Percentiles rank a stretch among this genome's conserved stretches.
These are phyloP conservation scores for Fusarium succisae DNA, from an alignment of 2,329 filamentous ascomycete species.

Conservation along the genomic window DNA sequence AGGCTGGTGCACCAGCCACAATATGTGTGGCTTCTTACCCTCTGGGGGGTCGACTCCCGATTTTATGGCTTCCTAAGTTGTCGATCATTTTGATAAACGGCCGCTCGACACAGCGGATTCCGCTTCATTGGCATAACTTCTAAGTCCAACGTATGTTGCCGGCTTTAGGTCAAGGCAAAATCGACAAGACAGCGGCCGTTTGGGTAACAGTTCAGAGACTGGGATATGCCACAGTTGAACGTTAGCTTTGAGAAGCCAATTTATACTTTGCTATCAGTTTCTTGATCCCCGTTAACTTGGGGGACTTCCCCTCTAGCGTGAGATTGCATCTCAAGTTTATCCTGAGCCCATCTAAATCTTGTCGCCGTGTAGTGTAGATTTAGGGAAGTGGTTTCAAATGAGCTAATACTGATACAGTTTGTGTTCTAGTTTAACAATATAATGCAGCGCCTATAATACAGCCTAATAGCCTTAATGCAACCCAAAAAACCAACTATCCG, in stretches of 20 bases:
- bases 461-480: background rate
- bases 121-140: too few species aligned
- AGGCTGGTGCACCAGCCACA: background rate
- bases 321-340: rapidly evolving
- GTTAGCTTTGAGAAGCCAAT: too few species aligned
- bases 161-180: too few species aligned
- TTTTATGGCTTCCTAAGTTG: background rate
- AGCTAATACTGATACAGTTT: background rate
- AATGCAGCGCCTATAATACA: background rate
- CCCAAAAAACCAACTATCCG: rapidly evolving
- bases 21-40: rapidly evolving
- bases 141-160: too few species aligned
- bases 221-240: too few species aligned
- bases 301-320: rapidly evolving
- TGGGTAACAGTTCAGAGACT: too few species aligned
- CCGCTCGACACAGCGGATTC: too few species aligned
- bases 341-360: rapidly evolving
- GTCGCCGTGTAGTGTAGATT: background rate
- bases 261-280: rapidly evolving
- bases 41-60: rapidly evolving
- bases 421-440: rapidly evolving
- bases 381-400: rapidly evolving
- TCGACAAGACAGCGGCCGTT: too few species aligned
- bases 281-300: rapidly evolving
- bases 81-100: too few species aligned